Evolutionary conservation across 2,329 filamentous ascomycete species (phyloP).

Genomic region (Calonectria pseudoreteaudii): DNA sequence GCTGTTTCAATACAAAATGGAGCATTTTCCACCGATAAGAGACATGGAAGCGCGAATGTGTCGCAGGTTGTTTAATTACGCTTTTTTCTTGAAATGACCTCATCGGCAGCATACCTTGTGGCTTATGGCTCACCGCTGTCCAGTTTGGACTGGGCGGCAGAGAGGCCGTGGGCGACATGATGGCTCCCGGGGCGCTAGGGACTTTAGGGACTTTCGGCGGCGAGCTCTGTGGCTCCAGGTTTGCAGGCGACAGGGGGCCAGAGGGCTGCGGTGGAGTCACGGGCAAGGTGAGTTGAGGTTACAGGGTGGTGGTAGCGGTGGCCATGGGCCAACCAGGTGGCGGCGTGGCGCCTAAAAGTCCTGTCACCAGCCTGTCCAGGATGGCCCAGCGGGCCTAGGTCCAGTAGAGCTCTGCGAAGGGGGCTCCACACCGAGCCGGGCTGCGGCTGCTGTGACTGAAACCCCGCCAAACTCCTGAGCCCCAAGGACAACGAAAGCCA

Average conservation of each 20-base stretch:
- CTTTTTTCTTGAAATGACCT: slow-evolving; percentile 33
- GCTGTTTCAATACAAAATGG: slow-evolving; percentile 15
- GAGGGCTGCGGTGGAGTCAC: slow-evolving; percentile 10
- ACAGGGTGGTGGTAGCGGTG: slow-evolving; percentile 2
- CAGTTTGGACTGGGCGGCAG: neutral
- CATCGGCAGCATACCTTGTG: slow-evolving; percentile 28
- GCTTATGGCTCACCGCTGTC: slow-evolving; percentile 17
- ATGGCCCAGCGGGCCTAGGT: neutral
- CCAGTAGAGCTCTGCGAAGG: neutral
- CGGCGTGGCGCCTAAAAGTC: slow-evolving; percentile 24
- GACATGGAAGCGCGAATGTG: neutral
- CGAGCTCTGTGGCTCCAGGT: neutral
- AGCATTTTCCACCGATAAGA: neutral
- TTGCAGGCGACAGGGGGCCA: slow-evolving; percentile 6
- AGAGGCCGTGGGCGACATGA: neutral
- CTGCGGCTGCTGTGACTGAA: slow-evolving; percentile 32
- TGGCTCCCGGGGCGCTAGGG: neutral
- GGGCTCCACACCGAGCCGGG: slow-evolving; percentile 15
- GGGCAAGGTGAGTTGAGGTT: neutral
- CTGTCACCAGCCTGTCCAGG: slow-evolving; percentile 22
- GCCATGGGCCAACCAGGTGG: neutral
- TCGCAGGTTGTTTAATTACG: slow-evolving; percentile 1
- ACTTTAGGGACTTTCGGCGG: neutral
- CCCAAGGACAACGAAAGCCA: slow-evolving; percentile 21
- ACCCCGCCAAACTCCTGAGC: slow-evolving; percentile 45